A percentile compares a stretch with the other conserved stretches of the same genome.
Evolutionary conservation across 768 basidiomycete genomes (phyloP).

Genomic region (Termitomyces sp.): DNA sequence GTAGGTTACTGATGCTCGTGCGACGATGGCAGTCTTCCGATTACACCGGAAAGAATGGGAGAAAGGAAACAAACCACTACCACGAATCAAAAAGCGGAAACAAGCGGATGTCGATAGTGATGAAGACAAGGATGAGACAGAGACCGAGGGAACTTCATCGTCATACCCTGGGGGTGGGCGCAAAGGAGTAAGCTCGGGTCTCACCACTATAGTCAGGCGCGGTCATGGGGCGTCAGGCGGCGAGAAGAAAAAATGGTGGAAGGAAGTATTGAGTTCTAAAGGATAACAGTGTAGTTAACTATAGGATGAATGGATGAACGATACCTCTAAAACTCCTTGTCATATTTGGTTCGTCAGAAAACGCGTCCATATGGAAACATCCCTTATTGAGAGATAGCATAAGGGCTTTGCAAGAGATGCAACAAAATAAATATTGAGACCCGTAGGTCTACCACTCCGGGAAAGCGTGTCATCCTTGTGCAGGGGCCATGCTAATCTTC

Average conservation of each 20-base stretch:
- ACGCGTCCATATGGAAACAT: not conserved
- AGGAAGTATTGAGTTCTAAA: conserved; percentile 30
- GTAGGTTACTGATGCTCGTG: conserved; percentile 89
- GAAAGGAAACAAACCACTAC: conserved; percentile 34
- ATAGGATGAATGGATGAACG: no score
- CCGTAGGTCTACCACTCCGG: conserved; percentile 77
- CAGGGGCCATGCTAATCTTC: conserved; percentile 99
- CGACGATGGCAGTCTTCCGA: conserved; percentile 92
- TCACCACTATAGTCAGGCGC: conserved; percentile 46
- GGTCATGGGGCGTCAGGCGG: conserved; percentile 9
- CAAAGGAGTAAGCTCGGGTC: conserved; percentile 63
- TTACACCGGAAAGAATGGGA: conserved; percentile 86
- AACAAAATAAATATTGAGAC: conserved; percentile 39
- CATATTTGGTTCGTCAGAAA: not conserved
- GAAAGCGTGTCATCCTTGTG: conserved; percentile 99
- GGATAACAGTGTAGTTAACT: conserved; percentile 3
- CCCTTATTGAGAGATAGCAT: not conserved
- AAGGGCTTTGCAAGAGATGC: not conserved
- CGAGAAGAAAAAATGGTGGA: conserved; percentile 42
- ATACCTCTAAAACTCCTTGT: no score
- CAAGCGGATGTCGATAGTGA: conserved; percentile 9
- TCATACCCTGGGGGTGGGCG: conserved; percentile 49
- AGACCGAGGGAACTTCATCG: not conserved
- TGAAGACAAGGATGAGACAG: conserved; percentile 1
- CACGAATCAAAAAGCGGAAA: conserved; percentile 19